Evolutionary conservation across 441 rosid species (phyloP).

Genomic region (Croton setiger): DNA sequence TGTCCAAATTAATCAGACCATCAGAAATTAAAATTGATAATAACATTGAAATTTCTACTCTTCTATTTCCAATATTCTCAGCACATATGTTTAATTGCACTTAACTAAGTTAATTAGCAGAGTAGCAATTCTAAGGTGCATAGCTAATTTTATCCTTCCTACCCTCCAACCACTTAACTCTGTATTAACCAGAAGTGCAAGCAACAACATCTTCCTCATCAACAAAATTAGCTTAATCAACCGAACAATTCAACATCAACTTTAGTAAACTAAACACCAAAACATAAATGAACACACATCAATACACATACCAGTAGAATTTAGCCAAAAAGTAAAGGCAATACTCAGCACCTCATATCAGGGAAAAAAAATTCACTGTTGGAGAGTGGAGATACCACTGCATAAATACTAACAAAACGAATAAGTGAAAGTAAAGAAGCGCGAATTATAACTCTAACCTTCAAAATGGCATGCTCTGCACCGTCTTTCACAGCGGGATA

Average conservation of each 20-base stretch:
- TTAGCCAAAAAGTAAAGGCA: background rate
- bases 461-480: constrained; percentile 90
- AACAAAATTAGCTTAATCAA: background rate
- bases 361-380: background rate
- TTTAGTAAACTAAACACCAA: background rate
- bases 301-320: background rate
- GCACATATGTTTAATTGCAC: background rate
- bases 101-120: background rate
- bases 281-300: background rate
- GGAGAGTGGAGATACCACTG: background rate
- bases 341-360: background rate
- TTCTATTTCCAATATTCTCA: background rate
- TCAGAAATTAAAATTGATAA: background rate
- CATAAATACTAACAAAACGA: background rate
- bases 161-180: background rate
- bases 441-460: constrained; percentile 41
- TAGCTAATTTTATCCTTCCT: background rate
- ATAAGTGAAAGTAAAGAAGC: background rate
- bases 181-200: background rate
- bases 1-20: background rate
- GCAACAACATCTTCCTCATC: background rate
- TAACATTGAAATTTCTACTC: background rate
- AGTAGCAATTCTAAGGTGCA: no score
- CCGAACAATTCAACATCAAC: background rate
- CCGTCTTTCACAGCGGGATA: constrained; percentile 89